These are phyloP conservation scores for Corylus americana DNA, from an alignment of 306 rosid genomes.

Conservation along the genomic window DNA sequence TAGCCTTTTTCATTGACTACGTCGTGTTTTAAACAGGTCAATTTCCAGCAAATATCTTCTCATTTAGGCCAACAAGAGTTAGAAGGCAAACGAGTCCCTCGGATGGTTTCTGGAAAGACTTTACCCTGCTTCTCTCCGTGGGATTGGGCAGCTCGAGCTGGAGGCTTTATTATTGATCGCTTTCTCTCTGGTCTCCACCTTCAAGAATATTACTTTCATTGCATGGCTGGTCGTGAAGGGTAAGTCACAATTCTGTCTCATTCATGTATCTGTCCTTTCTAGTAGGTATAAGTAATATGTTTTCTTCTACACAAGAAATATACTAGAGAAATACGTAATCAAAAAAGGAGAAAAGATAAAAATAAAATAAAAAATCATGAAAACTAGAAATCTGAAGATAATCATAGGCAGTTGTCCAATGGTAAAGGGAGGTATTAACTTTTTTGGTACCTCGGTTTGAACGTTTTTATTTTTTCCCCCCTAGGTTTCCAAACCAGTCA, in stretches of 20 bases:
- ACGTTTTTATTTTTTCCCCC: too few relatives aligned
- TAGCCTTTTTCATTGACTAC: constrained; percentile 14
- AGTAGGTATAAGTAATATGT: too few relatives aligned
- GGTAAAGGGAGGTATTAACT: too few relatives aligned
- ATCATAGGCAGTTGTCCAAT: too few relatives aligned
- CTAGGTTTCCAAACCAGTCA: too few relatives aligned
- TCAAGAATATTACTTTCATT: constrained; percentile 94
- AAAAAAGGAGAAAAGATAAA: too few relatives aligned
- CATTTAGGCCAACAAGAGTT: constrained; percentile 94
- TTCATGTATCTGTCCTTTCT: background rate
- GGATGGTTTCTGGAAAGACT: constrained; percentile 97
- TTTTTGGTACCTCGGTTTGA: too few relatives aligned
- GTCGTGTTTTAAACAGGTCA: constrained; percentile 62
- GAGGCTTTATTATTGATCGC: constrained; percentile 91
- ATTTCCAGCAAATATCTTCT: constrained; percentile 93
- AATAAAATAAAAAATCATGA: too few relatives aligned
- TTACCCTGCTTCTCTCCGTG: constrained; percentile 92
- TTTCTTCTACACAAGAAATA: too few relatives aligned
- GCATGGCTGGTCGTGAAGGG: constrained; percentile 99
- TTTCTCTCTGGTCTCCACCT: constrained; percentile 96
- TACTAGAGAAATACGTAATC: too few relatives aligned
- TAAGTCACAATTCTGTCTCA: constrained; percentile 35
- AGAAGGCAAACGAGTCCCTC: constrained; percentile 96
- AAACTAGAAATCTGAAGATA: too few relatives aligned
- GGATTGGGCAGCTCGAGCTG: constrained; percentile 95